A percentile compares a stretch with the other conserved stretches of the same genome.
Evolutionary conservation across 2,329 filamentous ascomycete genomes (phyloP).

Genomic region (Fusarium armeniacum): DNA sequence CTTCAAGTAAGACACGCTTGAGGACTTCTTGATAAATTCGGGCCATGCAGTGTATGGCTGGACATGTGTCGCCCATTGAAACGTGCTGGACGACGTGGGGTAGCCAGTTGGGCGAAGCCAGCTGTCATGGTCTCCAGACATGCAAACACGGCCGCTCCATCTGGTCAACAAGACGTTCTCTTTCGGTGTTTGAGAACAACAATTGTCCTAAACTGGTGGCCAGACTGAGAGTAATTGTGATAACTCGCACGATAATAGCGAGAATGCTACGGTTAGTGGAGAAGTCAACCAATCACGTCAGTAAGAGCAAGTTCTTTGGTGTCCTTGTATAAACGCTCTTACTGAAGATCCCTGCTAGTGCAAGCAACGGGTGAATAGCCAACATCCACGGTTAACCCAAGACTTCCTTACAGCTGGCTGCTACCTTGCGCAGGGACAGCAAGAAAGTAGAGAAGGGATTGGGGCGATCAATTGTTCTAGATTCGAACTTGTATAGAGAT

Average conservation of each 20-base stretch:
- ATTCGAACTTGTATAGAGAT: neutral
- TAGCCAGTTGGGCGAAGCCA: conserved; percentile 53
- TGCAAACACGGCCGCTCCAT: conserved; percentile 36
- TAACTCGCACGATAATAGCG: conserved; percentile 18
- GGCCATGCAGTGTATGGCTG: conserved; percentile 52
- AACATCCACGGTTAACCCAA: conserved; percentile 26
- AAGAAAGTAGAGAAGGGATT: conserved; percentile 5
- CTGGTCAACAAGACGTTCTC: conserved; percentile 30
- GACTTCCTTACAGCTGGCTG: conserved; percentile 8
- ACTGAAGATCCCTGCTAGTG: conserved; percentile 44
- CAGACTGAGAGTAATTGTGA: conserved; percentile 39
- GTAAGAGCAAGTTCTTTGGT: conserved; percentile 30
- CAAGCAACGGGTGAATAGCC: conserved; percentile 29
- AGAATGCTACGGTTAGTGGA: conserved; percentile 13
- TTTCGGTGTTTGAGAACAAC: conserved; percentile 40
- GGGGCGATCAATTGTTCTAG: conserved; percentile 18
- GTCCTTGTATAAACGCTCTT: conserved; percentile 39
- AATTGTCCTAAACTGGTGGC: conserved; percentile 37
- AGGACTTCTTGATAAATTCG: conserved; percentile 39
- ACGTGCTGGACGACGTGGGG: conserved; percentile 51
- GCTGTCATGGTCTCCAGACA: conserved; percentile 50
- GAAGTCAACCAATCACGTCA: conserved; percentile 21
- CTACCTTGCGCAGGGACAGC: conserved; percentile 13
- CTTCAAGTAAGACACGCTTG: conserved; percentile 44
- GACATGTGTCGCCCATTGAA: conserved; percentile 57